Evolutionary conservation across 192 early-diverging fungal species (phyloP).

Genomic region (Gamsiella multidivaricata): DNA sequence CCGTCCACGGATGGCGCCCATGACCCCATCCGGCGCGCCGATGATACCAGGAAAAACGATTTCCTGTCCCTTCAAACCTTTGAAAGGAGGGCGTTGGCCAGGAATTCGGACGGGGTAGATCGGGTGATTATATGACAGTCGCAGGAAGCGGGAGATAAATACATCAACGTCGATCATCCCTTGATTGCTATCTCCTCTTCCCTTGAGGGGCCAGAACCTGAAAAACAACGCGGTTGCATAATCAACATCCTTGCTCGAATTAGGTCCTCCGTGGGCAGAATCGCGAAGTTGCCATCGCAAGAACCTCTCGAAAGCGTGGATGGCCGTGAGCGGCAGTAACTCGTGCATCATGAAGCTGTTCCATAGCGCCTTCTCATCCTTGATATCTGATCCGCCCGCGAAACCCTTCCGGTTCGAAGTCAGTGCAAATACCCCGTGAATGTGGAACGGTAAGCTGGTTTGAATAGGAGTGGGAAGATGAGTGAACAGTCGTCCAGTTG

Average conservation of each 20-base stretch:
- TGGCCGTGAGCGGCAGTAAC: slow-evolving; percentile 2
- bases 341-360: slow-evolving; percentile 10
- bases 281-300: neutral
- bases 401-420: slow-evolving; percentile 36
- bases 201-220: slow-evolving; percentile 1
- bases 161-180: neutral
- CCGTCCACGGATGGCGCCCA: neutral
- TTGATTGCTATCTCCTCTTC: too few relatives aligned
- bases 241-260: neutral
- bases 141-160: neutral
- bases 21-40: neutral
- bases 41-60: neutral
- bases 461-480: slow-evolving; percentile 45
- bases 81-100: neutral
- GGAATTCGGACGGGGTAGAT: neutral
- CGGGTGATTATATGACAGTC: neutral
- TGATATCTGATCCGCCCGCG: slow-evolving; percentile 3
- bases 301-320: neutral
- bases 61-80: neutral
- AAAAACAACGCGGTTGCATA: neutral
- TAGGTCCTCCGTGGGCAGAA: neutral
- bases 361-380: neutral
- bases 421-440: slow-evolving; percentile 54
- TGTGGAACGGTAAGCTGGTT: slow-evolving; percentile 40
- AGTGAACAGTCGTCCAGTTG: slow-evolving; percentile 33